Evolutionary conservation across 805 yeast genomes (phyloP).

Genomic region (Maudiozyma saulgeensis): DNA sequence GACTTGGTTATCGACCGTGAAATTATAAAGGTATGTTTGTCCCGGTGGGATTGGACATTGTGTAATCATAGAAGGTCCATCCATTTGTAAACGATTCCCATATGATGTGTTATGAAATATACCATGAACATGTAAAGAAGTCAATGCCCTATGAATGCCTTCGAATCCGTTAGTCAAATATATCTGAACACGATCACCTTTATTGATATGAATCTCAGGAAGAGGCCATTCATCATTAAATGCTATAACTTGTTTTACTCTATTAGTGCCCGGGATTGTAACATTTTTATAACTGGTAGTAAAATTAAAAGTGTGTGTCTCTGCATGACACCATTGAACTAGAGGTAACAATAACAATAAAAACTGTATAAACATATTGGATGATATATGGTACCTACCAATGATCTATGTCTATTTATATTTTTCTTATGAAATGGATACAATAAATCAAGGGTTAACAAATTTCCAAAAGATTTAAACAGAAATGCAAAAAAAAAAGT

Average conservation of each 20-base stretch:
- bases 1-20: constrained; percentile 54
- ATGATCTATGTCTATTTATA: too few relatives aligned
- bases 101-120: constrained; percentile 52
- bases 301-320: constrained; percentile 48
- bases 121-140: constrained; percentile 76
- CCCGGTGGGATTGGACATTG: constrained; percentile 74
- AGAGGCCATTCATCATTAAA: constrained; percentile 67
- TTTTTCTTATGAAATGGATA: too few relatives aligned
- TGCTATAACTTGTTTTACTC: constrained; percentile 49
- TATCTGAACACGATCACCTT: constrained; percentile 52
- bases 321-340: constrained; percentile 1
- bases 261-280: constrained; percentile 56
- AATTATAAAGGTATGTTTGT: constrained; percentile 57
- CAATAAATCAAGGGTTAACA: too few relatives aligned
- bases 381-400: too few relatives aligned
- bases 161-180: constrained; percentile 54
- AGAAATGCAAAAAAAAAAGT: too few relatives aligned
- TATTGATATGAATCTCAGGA: constrained; percentile 55
- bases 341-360: too few relatives aligned
- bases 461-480: too few relatives aligned
- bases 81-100: constrained; percentile 43
- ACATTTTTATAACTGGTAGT: constrained; percentile 48
- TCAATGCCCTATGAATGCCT: constrained; percentile 13
- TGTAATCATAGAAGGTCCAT: constrained; percentile 71
- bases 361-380: too few relatives aligned